These are phyloP conservation scores for Amaranthus tricolor DNA, from an alignment of 179 eudicot species.

Conservation along the genomic window DNA sequence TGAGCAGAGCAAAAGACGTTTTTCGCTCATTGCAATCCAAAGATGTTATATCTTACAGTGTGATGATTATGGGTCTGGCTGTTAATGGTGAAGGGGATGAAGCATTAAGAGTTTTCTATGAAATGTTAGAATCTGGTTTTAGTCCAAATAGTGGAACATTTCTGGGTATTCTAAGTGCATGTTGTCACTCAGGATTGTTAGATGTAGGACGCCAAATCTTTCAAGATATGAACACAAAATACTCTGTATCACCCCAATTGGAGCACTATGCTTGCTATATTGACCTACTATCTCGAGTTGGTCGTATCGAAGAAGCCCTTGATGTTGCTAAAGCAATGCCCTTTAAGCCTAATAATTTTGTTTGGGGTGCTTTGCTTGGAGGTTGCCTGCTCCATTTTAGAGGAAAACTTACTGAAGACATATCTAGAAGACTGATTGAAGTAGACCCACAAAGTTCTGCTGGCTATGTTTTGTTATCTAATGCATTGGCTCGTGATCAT, in stretches of 20 bases:
- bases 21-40: constrained; percentile 44
- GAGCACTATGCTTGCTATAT: constrained; percentile 83
- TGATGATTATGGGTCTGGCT: constrained; percentile 89
- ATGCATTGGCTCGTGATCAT: constrained; percentile 56
- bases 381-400: constrained; percentile 71
- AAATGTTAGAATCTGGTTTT: constrained; percentile 36
- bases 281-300: constrained; percentile 71
- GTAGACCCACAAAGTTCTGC: constrained; percentile 66
- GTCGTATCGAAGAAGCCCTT: constrained; percentile 71
- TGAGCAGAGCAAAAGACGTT: constrained; percentile 52
- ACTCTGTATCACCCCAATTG: constrained; percentile 39
- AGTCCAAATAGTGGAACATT: constrained; percentile 57
- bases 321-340: constrained; percentile 63
- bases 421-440: constrained; percentile 59
- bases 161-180: constrained; percentile 62
- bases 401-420: constrained; percentile 46
- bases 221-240: constrained; percentile 38
- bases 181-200: constrained; percentile 72
- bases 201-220: constrained; percentile 62
- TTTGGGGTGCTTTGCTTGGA: constrained; percentile 78
- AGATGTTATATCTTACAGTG: constrained; percentile 67
- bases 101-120: constrained; percentile 51
- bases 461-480: constrained; percentile 76
- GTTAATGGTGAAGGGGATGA: constrained; percentile 68
- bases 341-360: constrained; percentile 62